These are phyloP conservation scores for Periglandula ipomoeae DNA, from an alignment of 2,329 filamentous ascomycete species.

Conservation along the genomic window DNA sequence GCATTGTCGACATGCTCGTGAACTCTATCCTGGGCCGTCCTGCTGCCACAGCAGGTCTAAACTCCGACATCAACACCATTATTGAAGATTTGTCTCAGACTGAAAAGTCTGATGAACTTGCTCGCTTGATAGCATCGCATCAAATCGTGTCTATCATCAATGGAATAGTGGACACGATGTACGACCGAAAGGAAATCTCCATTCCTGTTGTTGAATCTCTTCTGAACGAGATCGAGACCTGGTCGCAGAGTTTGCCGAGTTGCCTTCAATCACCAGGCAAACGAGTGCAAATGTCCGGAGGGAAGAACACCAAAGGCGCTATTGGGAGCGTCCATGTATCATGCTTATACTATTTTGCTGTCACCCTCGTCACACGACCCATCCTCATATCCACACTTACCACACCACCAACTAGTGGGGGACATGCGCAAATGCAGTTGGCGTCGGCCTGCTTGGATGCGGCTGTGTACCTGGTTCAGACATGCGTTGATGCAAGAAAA, in stretches of 20 bases:
- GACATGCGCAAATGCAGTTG: constrained; percentile 25
- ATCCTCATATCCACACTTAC: constrained; percentile 43
- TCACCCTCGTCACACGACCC: constrained; percentile 46
- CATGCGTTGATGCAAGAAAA: constrained; percentile 38
- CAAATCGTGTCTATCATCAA: constrained; percentile 33
- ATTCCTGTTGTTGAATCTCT: constrained; percentile 27
- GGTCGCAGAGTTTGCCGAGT: constrained; percentile 35
- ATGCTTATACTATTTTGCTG: constrained; percentile 49
- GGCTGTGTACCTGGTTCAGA: constrained; percentile 45
- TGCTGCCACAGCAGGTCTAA: constrained; percentile 24
- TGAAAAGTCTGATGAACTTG: constrained; percentile 4
- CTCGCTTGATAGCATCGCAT: constrained; percentile 30
- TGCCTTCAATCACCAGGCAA: constrained; percentile 17
- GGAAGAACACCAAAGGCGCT: constrained; percentile 20
- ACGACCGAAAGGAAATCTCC: constrained; percentile 26
- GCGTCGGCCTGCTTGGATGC: constrained; percentile 46
- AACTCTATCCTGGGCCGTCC: constrained; percentile 29
- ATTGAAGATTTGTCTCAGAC: constrained; percentile 14
- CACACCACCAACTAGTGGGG: constrained; percentile 21
- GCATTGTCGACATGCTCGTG: constrained; percentile 28
- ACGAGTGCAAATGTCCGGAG: neutral
- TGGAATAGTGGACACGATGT: constrained; percentile 32
- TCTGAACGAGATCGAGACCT: constrained; percentile 32
- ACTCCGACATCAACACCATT: constrained; percentile 16
- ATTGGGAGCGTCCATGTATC: constrained; percentile 45